These are phyloP conservation scores for Phytophthora quininea DNA, from an alignment of 352 stramenopile species.

Conservation along the genomic window DNA sequence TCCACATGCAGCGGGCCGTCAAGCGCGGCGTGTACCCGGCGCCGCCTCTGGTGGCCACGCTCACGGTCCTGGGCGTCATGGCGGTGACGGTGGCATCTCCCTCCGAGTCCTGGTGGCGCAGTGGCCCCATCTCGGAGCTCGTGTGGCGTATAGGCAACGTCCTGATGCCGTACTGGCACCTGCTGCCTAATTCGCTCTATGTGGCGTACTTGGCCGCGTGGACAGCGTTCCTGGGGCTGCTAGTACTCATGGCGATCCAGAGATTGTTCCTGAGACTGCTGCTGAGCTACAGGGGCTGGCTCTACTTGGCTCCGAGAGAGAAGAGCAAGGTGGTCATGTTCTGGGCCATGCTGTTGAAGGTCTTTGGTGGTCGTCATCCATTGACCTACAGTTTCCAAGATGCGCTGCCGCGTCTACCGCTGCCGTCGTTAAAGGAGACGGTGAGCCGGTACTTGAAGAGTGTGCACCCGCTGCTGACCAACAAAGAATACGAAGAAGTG, in stretches of 20 bases:
- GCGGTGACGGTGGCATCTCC: conserved; percentile 61
- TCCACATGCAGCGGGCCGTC: conserved; percentile 75
- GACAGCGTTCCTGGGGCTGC: conserved; percentile 77
- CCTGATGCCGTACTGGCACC: conserved; percentile 71
- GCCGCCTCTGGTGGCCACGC: conserved; percentile 64
- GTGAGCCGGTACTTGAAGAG: conserved; percentile 92
- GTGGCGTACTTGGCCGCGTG: conserved; percentile 86
- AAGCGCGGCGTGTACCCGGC: conserved; percentile 81
- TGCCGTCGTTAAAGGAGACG: conserved; percentile 94
- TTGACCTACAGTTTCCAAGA: conserved; percentile 93
- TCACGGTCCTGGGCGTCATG: conserved; percentile 67
- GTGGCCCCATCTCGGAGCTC: conserved; percentile 64
- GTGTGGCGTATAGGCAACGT: conserved; percentile 86
- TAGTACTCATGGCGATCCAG: conserved; percentile 88
- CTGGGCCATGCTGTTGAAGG: conserved; percentile 84
- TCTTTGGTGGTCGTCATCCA: conserved; percentile 79
- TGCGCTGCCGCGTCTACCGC: conserved; percentile 90
- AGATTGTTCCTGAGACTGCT: conserved; percentile 81
- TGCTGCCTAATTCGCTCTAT: conserved; percentile 74
- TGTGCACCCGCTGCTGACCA: conserved; percentile 89
- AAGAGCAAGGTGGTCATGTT: conserved; percentile 69
- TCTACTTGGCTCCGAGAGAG: conserved; percentile 79
- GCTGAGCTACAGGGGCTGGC: conserved; percentile 88
- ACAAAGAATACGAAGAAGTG: conserved; percentile 88
- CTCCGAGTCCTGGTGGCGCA: conserved; percentile 88